Percentiles rank a stretch among this genome's conserved stretches.
Evolutionary conservation across 495 filamentous ascomycete species (phyloP).

Genomic region (Aspergillus avenaceus): DNA sequence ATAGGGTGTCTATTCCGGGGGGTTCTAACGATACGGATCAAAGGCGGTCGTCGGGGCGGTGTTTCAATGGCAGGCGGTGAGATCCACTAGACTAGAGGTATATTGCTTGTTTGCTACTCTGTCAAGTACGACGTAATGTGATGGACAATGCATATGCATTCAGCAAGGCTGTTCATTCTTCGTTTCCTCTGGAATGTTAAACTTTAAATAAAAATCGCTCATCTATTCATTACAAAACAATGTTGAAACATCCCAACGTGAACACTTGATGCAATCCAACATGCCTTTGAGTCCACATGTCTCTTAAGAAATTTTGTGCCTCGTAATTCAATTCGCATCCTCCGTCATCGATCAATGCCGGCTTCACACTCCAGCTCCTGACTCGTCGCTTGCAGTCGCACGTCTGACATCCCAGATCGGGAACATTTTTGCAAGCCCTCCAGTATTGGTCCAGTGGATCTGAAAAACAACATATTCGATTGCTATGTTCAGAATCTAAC

Average conservation of each 20-base stretch:
- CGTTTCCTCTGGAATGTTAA: too few species aligned
- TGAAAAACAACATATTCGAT: constrained; percentile 19
- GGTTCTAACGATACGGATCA: too few species aligned
- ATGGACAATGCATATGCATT: too few species aligned
- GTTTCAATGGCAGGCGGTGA: too few species aligned
- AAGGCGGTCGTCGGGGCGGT: too few species aligned
- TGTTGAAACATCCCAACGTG: constrained; percentile 16
- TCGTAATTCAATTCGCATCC: constrained; percentile 20
- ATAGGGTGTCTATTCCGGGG: too few species aligned
- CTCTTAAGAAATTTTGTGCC: constrained; percentile 23
- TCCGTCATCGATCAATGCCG: constrained; percentile 23
- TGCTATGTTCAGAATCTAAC: constrained; percentile 13
- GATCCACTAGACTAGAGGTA: too few species aligned
- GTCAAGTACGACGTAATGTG: too few species aligned
- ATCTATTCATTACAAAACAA: constrained; percentile 2
- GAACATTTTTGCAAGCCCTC: constrained; percentile 23
- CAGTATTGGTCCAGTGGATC: constrained; percentile 29
- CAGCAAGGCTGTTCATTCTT: too few species aligned
- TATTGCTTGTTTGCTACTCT: too few species aligned
- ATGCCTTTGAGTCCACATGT: constrained; percentile 26
- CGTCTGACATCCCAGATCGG: constrained; percentile 18
- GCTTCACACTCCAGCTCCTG: constrained; percentile 27
- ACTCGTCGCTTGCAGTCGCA: constrained; percentile 25
- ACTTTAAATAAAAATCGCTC: neutral
- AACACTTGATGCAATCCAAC: constrained; percentile 18